Evolutionary conservation across 176 grass and related monocot genomes (phyloP), one percentile per base, ranked within the genome.

Genomic region (Avena insularis): DNA sequence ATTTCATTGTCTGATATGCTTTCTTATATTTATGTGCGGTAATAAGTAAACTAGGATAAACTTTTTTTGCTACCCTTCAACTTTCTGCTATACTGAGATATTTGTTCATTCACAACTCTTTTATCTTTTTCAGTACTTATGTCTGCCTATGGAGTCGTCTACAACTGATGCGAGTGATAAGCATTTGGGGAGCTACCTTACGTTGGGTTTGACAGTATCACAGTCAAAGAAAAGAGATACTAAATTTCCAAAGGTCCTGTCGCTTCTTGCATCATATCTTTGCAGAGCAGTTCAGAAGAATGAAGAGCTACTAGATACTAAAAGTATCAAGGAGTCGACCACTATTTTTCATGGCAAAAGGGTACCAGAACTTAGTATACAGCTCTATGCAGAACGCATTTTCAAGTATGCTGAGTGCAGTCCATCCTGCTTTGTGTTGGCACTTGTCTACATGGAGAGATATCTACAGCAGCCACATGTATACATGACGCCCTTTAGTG

Each of bases 391-490:
- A 35, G 95, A 98, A 56, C 91, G 95, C 21, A 98, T 98, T 79
- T 98, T 93, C 88, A 98, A 98, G 79, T 98, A 98, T 50, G 86
- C 93, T 12, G 88, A 92, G 47, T 98, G 96, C 79, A 98, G 96
- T 72, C 96, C 93, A 36, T 98, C 93, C 27, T 98, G 96, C 84
- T 98, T 95, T 84, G 88, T 98, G n/a, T 76, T 92, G 80, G 96
- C 86, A 63, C 92, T 93, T 56, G 78, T 95, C 83, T 98, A 98
- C 84, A 93, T 95, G 70, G 91, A 98, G 68, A 95, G 90, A 87
- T 98, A 94, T 90, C 90, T 98, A 63, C 86, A 89, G 62, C 90
- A 95, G 90, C 88, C 95, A 80, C 65, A 93, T 66, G 79, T 93
- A 57, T 90, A 89, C 87, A 74, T 98, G 74, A 93, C 91, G 4